Evolutionary conservation across 495 filamentous ascomycete species (phyloP), one percentile per base, ranked within the genome.

Genomic region (Annulohypoxylon moriforme): DNA sequence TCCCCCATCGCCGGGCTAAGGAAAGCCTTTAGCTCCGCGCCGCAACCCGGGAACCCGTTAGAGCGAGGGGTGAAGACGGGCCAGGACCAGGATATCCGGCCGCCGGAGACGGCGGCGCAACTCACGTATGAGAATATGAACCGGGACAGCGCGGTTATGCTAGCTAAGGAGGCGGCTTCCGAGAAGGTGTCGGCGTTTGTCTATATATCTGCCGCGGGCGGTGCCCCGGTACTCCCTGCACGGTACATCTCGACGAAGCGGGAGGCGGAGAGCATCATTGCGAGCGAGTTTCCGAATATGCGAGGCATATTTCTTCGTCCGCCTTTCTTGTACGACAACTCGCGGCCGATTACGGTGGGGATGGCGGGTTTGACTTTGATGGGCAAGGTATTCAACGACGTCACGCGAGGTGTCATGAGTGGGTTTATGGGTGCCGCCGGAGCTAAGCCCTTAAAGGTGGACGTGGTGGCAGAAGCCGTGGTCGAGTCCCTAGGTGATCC

Each of bases 111-210:
- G 33, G 86, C 89, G 75, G 88, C 89, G 18, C 92, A 97, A 81
- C 80, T 97, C 75, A 98, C 94, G 36, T 99, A 99, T 83, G 96
- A 99, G 86, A 87, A 94, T 69, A 98, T 99, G 93, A 99, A 99
- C 83, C 88, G 96, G 66, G 96, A 99, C 70, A 83, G 81, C 76
- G 90, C 91, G 11, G 91, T 98, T 68, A 87, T 90, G 53, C 84
- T 99, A n/a, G 96, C 95, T 10, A 89, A 91, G 75, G 93, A 97
- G 81, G 88, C 94, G 9, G 85, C 83, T 22, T 77, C 76, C 36
- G 87, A 88, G 50, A 85, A 89, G 31, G 89, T 92, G 31, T 80
- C 85, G 13, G 85, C 88, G 0, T 97, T 97, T 74, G 88, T 91
- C 47, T 99, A 91, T 83, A 90, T 99, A 55, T 97, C 93, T 33